Evolutionary conservation across 345 rosid species (phyloP).

Genomic region (Carallia brachiata): DNA sequence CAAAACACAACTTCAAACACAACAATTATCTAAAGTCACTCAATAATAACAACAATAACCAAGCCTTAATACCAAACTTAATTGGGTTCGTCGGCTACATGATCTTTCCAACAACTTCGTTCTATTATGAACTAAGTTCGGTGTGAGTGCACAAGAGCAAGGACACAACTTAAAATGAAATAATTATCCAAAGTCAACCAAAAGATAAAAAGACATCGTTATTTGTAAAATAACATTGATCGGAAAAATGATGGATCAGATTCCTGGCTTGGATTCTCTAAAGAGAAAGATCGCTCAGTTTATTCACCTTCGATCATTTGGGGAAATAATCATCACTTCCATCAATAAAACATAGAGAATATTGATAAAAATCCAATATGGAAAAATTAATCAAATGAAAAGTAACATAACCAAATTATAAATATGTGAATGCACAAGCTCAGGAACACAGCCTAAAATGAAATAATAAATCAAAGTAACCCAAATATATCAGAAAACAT

Average conservation of each 20-base stretch:
- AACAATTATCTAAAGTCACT: too few relatives aligned
- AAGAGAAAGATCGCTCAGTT: conserved; percentile 12
- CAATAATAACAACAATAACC: neutral
- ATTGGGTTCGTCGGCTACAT: too few relatives aligned
- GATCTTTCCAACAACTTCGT: too few relatives aligned
- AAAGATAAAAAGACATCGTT: neutral
- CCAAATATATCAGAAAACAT: neutral
- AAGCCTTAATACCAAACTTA: too few relatives aligned
- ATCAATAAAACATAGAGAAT: neutral
- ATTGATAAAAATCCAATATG: too few relatives aligned
- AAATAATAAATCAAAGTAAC: too few relatives aligned
- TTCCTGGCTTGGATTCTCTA: conserved; percentile 5
- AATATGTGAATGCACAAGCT: neutral
- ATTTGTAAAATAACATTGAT: neutral
- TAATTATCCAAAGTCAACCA: neutral
- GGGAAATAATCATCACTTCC: conserved; percentile 13
- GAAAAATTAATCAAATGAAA: too few relatives aligned
- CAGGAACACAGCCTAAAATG: neutral
- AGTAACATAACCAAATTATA: too few relatives aligned
- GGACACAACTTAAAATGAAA: neutral
- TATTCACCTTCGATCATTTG: conserved; percentile 9
- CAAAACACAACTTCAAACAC: neutral
- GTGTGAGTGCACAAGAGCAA: neutral
- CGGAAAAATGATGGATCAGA: neutral
- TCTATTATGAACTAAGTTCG: too few relatives aligned